phyloP scores from a whole-genome alignment of 306 rosid species.

The Medicago arabica region DNA sequence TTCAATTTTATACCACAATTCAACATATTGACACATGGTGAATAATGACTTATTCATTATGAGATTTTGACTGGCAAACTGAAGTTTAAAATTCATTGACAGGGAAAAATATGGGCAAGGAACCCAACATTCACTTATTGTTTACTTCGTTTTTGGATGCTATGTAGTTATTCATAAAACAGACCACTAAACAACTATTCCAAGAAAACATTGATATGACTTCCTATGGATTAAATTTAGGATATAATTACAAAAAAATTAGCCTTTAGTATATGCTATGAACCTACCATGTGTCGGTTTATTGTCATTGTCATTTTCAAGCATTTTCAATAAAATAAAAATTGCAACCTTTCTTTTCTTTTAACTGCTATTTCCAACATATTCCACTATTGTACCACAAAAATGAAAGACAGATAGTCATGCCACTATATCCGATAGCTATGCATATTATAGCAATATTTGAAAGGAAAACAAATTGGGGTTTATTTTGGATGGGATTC shows the following conservation, averaged over 20 bases:
- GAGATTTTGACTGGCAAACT: conserved; percentile 1
- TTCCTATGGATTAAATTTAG: neutral
- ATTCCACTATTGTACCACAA: conserved; percentile 13
- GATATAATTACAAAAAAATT: conserved; percentile 13
- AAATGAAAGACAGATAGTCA: neutral
- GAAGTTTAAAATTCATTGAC: neutral
- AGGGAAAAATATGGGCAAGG: conserved; percentile 2
- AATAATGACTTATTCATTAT: neutral
- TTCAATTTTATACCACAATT: neutral
- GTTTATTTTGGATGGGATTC: neutral
- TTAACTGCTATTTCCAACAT: conserved; percentile 13
- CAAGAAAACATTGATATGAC: conserved; percentile 1
- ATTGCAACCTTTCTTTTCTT: neutral
- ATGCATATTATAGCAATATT: conserved; percentile 3
- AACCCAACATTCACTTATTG: neutral
- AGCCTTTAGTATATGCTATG: neutral
- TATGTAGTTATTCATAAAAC: neutral
- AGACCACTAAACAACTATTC: neutral
- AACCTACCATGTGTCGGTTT: neutral
- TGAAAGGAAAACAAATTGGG: neutral
- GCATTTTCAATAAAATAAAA: neutral
- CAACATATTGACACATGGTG: neutral
- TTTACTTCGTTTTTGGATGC: neutral
- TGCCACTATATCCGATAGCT: conserved; percentile 33
- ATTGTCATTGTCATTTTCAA: conserved; percentile 11